These are phyloP conservation scores for Pseudogymnoascus sp. DNA, from an alignment of 2,329 filamentous ascomycete species.

Conservation along the genomic window DNA sequence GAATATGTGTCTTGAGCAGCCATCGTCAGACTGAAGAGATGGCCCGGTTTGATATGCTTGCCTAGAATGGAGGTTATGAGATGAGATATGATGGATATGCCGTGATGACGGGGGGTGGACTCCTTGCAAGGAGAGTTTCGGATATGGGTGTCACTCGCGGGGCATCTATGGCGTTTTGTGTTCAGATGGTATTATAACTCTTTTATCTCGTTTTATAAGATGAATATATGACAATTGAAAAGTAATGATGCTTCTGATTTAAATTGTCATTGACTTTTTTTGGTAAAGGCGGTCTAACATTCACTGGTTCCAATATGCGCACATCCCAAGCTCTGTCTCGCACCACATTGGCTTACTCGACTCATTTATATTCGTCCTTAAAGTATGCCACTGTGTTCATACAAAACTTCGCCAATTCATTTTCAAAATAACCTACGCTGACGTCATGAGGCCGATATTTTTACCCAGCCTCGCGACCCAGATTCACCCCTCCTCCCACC, in stretches of 20 bases:
- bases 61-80: background rate
- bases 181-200: background rate
- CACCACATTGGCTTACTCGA: background rate
- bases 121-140: background rate
- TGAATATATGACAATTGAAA: background rate
- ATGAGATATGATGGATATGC: slow-evolving; percentile 2
- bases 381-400: background rate
- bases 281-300: too few species aligned
- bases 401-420: background rate
- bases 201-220: background rate
- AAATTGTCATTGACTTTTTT: too few species aligned
- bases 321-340: too few species aligned
- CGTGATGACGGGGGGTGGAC: background rate
- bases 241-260: background rate
- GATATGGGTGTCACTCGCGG: background rate
- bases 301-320: too few species aligned
- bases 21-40: background rate
- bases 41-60: background rate
- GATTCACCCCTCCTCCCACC: background rate
- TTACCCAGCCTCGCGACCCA: background rate
- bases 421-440: background rate
- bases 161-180: background rate
- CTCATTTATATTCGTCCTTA: background rate
- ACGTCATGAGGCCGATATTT: background rate
- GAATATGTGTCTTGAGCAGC: background rate